Evolutionary conservation across 2,329 filamentous ascomycete species (phyloP), one percentile per base, ranked within the genome.

Genomic region (Phaeoacremonium minimum): DNA sequence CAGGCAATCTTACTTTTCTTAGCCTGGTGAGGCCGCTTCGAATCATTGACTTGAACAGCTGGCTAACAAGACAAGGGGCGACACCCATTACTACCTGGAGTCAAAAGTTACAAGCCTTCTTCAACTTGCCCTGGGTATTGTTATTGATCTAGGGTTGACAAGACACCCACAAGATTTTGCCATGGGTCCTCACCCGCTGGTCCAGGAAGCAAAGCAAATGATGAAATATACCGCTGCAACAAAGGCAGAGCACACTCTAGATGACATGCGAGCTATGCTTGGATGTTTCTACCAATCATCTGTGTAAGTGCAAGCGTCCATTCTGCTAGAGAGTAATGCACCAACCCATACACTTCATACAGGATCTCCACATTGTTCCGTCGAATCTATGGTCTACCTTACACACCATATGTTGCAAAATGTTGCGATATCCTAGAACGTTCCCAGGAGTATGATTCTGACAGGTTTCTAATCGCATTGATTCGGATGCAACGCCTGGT

Each of bases 221-320:
- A n/a, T n/a, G n/a, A n/a, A n/a, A n/a, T n/a, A n/a, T n/a, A n/a
- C n/a, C n/a, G n/a, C n/a, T n/a, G n/a, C n/a, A n/a, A n/a, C n/a
- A n/a, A n/a, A 45, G 14, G 29, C 30, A 1, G 35, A 48, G 1
- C 61, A 60, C 12, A 53, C 53, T 4, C 37, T 53, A 1, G 53
- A 59, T 1, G 64, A 68, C 20, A 61, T 63, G 43, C 57, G 66
- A 1, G 56, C 65, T 1, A 47, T 63, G 4, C 42, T 70, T 1
- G 66, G 64, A 0, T 55, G 57, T 33, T 70, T 61, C 28, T 66
- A 66, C 16, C 33, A 63, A 3, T 52, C 55, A 6, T 59, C 56
- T 1, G 32, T 63, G 59, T 60, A 46, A 26, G 55, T 16, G 8
- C 4, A 9, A n/a, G n/a, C n/a, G n/a, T n/a, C n/a, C n/a, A n/a